phyloP scores from a whole-genome alignment of 768 basidiomycete genomes.

The Lactarius akahatsu region DNA sequence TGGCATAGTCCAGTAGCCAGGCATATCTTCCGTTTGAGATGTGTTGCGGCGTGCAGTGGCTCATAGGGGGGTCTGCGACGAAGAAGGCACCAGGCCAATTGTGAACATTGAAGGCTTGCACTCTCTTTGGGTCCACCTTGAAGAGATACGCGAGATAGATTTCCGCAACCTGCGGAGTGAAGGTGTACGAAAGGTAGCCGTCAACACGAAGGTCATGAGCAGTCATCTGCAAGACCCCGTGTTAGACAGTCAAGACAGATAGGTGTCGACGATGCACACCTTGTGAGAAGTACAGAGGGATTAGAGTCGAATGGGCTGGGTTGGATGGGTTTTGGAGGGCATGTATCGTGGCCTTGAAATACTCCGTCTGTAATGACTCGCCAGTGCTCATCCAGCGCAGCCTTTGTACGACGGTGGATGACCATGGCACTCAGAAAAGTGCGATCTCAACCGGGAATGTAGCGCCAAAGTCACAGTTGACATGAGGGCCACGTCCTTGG shows the following conservation, averaged over 20 bases:
- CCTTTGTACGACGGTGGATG: background rate
- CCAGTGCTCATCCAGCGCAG: conserved; percentile 17
- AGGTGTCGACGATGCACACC: conserved; percentile 7
- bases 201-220: background rate
- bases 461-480: background rate
- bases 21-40: background rate
- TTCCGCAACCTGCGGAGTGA: conserved; percentile 9
- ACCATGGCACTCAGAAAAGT: background rate
- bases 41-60: background rate
- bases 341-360: conserved; percentile 10
- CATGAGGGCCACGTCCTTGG: conserved; percentile 19
- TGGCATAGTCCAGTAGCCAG: conserved; percentile 19
- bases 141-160: conserved; percentile 14
- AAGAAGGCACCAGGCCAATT: conserved; percentile 4
- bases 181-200: conserved; percentile 22
- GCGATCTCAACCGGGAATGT: conserved; percentile 1
- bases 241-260: background rate
- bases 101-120: background rate
- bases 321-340: conserved; percentile 8
- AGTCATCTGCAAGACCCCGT: conserved; percentile 5
- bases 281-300: background rate
- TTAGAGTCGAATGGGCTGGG: background rate
- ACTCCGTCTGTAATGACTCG: conserved; percentile 1
- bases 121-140: background rate
- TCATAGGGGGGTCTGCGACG: background rate